Base-by-base conservation (phyloP, 257 asterid species). In the Nicotiana knightiana region DNA sequence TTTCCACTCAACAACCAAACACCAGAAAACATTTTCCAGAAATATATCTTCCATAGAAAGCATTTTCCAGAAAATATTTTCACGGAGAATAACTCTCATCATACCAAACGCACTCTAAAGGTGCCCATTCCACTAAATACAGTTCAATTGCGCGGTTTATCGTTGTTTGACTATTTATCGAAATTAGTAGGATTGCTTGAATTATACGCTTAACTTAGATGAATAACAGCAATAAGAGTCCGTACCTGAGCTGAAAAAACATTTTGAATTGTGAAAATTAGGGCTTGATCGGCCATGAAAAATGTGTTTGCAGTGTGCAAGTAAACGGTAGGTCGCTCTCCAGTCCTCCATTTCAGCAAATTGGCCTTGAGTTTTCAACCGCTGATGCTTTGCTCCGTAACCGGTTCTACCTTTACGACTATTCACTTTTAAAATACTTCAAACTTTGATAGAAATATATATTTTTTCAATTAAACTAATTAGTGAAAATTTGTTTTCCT, bases 301-400 rank as follows among this genome's bases (percentile, higher is more conserved):
- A 24, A 83, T 43, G 77, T 67, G 81, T 26, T 83, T 85, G 54
- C 84, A 90, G 58, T 43, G 84, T 53, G 79, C 87, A 87, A 95
- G 89, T 9, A 91, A 85, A 82, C 91, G 92, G 46, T 35, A 54
- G 12, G 87, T 71, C 53, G 90, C 82, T 86, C 30, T 85, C 89
- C 88, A 87, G 26, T 87, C 88, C 87, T 67, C 90, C 98, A 94
- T 92, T 48, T 33, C 54, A 71, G 57, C 6, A 46, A 43, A 35
- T 12, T 43, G 48, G 46, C 9, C 63, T 21, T 26, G 16, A 26
- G 8, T 62, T 4, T 26, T 24, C 37, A 62, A 26, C 4, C 7
- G 8, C 35, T 62, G 67, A 62, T 62, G 67, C 32, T 59, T 43
- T 21, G 10, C 4, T 59, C 13, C 2, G 48, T 8, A 8, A 43